Evolutionary conservation across 306 rosid species (phyloP), one percentile per base, ranked within the genome.

Genomic region (Clitoria ternatea): DNA sequence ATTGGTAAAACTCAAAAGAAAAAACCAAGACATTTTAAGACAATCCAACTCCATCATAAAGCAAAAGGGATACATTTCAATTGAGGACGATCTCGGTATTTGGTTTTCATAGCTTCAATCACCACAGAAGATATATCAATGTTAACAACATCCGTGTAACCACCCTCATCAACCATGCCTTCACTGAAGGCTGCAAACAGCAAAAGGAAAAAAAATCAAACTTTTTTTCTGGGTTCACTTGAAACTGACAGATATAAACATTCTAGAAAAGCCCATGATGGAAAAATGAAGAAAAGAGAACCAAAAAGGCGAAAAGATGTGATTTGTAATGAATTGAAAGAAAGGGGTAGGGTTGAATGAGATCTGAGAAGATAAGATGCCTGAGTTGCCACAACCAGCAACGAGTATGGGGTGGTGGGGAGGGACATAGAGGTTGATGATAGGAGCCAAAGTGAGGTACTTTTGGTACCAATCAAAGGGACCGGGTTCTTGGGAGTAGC

Each of bases 401-500:
- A 88, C 84, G 61, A 91, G 96, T 77, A 85, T 47, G 59, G 79
- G 82, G 26, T 61, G 67, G 39, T 11, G 30, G 4, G 47, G 57
- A 37, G 91, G 83, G 63, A 77, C 83, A 52, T 91, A 85, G 66
- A 85, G 91, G 26, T 74, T 81, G 72, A 87, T 79, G 64, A 91
- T 74, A 20, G 97, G 96, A 66, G 97, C 83, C 29, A 91, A 22
- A 70, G 93, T 72, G 14, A 74, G 80, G 72, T 87, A 91, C 68
- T 85, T 91, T 61, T 91, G 97, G 86, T 91, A 91, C 97, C 97
- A 91, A 84, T 91, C 96, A 39, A 91, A 91, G 35, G 88, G 80
- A 3, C 81, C 80, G 0, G 90, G 84, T 68, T 91, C 96, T 61
- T 85, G 79, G 60, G 93, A 53, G 81, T 91, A 91, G 50, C 96